Evolutionary conservation across 1,284 basidiomycete genomes (phyloP), one percentile per base, ranked within the genome.

Genomic region (Boletus chippewaensis): DNA sequence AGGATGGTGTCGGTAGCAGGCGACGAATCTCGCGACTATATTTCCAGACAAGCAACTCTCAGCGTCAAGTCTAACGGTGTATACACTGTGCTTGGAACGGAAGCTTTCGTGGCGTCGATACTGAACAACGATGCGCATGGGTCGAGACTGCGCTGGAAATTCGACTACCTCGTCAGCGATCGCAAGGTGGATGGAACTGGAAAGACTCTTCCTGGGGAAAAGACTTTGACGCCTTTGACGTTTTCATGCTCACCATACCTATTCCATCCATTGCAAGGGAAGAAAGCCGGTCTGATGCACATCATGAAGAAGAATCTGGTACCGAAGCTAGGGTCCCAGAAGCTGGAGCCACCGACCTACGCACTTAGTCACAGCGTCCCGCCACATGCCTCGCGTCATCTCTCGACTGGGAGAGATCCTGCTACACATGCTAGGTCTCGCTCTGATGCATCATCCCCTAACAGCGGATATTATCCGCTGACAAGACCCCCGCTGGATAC

Each of bases 121-220:
- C 13, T 59, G 34, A 52, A 52, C 41, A 38, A 45, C 44, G 56
- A 58, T 39, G 29, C 47, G 16, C 52, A 51, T 45, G 59, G 56
- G 43, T 49, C 42, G 39, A 78, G 74, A 51, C 67, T 86, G 12
- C 70, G 71, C 20, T 91, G 89, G 90, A 79, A 79, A 52, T 84
- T 91, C 57, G 84, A 87, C 52, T 92, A 92, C 62, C 61, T 81
- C 26, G 83, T 91, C 10, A 76, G 78, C 39, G 79, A 84, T 57
- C 74, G 78, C 18, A 68, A 71, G 38, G 66, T 70, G 20, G 73
- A 77, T 20, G 61, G 64, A 8, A 71, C 72, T 4, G 76, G 78
- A 24, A 74, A 71, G 55, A 59, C 69, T 16, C 64, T 81, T 15
- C 70, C 74, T 13, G 84, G 84, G 9, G 87, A 89, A 70, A 86